phyloP scores from a whole-genome alignment of 73 alveolate genomes.

The Paramecium sexaurelia region DNA sequence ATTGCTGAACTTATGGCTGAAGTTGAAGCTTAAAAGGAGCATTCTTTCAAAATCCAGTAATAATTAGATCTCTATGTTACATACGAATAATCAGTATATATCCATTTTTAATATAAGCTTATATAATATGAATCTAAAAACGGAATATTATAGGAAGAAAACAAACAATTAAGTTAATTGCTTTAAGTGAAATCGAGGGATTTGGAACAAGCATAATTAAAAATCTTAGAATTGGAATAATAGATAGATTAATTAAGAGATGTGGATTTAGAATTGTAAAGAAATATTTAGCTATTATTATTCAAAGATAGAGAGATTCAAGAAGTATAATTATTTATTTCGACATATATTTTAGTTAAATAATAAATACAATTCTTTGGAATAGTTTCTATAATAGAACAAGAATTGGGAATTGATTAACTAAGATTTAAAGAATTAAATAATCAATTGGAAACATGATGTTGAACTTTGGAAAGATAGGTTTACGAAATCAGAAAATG shows the following conservation, averaged over 20 bases:
- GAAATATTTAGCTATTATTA: not conserved
- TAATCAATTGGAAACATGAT: conserved; percentile 15
- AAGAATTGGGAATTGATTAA: not conserved
- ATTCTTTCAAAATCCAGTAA: not conserved
- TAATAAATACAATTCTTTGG: not conserved
- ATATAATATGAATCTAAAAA: conserved; percentile 16
- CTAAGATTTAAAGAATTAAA: not conserved
- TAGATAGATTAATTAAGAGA: not conserved
- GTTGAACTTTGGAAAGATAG: conserved; percentile 50
- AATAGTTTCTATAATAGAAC: not conserved
- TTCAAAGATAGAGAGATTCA: not conserved
- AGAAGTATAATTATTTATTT: not conserved
- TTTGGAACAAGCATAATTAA: not conserved
- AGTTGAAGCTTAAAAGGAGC: not conserved
- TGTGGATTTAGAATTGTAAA: not conserved
- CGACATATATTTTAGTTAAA: not conserved
- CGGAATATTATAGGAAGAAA: not conserved
- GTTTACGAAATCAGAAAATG: conserved; percentile 19
- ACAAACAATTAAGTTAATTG: not conserved
- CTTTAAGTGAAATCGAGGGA: conserved; percentile 4
- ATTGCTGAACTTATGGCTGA: conserved; percentile 47
- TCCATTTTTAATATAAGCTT: not conserved
- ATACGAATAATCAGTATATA: conserved; percentile 15
- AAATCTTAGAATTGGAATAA: conserved; percentile 31
- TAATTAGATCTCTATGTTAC: conserved; percentile 25